These are phyloP conservation scores for Microdochium paspali DNA, from an alignment of 2,329 filamentous ascomycete genomes.

Conservation along the genomic window DNA sequence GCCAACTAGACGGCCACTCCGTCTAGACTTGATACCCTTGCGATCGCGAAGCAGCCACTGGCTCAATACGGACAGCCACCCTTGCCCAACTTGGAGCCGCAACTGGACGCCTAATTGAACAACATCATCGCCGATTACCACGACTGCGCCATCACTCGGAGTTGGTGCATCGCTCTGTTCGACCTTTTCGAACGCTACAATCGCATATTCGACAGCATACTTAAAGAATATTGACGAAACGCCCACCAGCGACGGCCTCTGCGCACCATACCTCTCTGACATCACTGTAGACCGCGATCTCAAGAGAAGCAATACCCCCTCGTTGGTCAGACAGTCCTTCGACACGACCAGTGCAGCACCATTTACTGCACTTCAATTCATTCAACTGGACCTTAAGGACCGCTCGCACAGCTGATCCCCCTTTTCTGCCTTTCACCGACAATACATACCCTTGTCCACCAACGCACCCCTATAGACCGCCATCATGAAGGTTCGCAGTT, in stretches of 20 bases:
- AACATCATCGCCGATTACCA: neutral
- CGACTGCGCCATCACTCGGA: neutral
- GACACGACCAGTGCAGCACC: too few relatives aligned
- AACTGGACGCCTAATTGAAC: neutral
- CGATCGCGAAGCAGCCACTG: conserved; percentile 9
- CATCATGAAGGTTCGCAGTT: conserved; percentile 7
- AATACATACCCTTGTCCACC: neutral
- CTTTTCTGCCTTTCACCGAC: neutral
- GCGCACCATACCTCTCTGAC: neutral
- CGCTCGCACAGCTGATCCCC: neutral
- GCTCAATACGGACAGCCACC: neutral
- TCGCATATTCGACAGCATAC: neutral
- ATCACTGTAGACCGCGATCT: neutral
- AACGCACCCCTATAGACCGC: neutral
- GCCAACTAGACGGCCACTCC: conserved; percentile 13
- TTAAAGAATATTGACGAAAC: neutral
- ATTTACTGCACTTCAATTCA: too few relatives aligned
- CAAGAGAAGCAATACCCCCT: neutral
- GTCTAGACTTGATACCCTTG: conserved; percentile 13
- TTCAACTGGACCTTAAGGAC: too few relatives aligned
- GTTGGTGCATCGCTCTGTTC: neutral
- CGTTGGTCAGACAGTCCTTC: too few relatives aligned
- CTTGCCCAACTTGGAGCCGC: conserved; percentile 1
- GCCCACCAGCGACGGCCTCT: neutral
- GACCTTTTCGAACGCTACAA: neutral